Evolutionary conservation across 306 rosid genomes (phyloP).

Genomic region (Prunus salicina): DNA sequence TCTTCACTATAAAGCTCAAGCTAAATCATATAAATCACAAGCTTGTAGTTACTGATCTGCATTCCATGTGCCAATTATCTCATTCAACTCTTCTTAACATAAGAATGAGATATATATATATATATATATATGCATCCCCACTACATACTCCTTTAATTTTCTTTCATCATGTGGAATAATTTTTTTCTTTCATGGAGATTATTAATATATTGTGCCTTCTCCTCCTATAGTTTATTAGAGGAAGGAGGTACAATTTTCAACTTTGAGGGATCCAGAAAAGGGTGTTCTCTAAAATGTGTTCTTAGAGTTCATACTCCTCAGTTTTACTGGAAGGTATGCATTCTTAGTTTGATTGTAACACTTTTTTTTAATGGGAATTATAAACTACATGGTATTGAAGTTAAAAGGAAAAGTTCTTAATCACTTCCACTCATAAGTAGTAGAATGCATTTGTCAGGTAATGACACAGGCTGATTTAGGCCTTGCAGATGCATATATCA

Average conservation of each 20-base stretch:
- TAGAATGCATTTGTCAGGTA: slow-evolving; percentile 44
- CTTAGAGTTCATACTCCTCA: slow-evolving; percentile 71
- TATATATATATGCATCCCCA: too few relatives aligned
- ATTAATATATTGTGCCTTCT: slow-evolving; percentile 24
- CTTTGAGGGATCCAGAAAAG: slow-evolving; percentile 65
- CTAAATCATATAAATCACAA: too few relatives aligned
- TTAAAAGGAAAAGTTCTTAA: neutral
- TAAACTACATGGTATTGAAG: neutral
- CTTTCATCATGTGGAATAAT: neutral
- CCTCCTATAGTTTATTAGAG: slow-evolving; percentile 57
- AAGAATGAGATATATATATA: too few relatives aligned
- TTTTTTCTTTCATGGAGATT: neutral
- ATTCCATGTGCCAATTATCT: too few relatives aligned
- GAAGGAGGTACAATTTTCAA: slow-evolving; percentile 85
- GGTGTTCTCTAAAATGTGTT: slow-evolving; percentile 39
- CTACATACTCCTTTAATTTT: too few relatives aligned
- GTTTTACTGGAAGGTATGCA: slow-evolving; percentile 87
- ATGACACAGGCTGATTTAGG: slow-evolving; percentile 93
- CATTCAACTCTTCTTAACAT: too few relatives aligned
- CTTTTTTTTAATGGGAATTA: neutral
- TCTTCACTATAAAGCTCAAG: too few relatives aligned
- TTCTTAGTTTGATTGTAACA: neutral
- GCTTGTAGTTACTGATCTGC: too few relatives aligned
- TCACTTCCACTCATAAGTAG: neutral
- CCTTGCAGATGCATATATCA: slow-evolving; percentile 85